Conservation (phyloP, 305 asterid species). For the Fraxinus sp. region DNA sequence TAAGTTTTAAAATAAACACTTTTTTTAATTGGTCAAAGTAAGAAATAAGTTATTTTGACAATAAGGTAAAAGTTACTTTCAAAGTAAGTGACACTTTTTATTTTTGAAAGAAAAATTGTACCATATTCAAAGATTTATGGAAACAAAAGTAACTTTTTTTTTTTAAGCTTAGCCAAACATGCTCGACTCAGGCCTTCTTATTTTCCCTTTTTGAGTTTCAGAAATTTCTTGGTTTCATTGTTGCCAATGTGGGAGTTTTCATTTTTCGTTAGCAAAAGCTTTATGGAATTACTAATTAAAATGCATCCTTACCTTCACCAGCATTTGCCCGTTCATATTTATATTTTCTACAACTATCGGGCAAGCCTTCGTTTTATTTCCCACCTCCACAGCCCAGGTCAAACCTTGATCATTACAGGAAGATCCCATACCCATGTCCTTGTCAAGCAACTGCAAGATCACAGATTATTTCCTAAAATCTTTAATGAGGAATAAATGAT, state of each 20-base stretch:
- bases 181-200: neutral
- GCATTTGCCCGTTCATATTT: conserved; percentile 77
- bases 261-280: conserved; percentile 13
- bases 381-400: conserved; percentile 98
- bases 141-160: neutral
- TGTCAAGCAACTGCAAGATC: conserved; percentile 69
- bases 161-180: neutral
- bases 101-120: neutral
- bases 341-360: conserved; percentile 88
- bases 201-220: neutral
- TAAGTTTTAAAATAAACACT: neutral
- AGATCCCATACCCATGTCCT: conserved; percentile 58
- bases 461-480: conserved; percentile 20
- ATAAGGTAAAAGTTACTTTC: neutral
- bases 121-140: neutral
- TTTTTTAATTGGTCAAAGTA: neutral
- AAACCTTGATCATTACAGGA: conserved; percentile 75
- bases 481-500: conserved; percentile 5
- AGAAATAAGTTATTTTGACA: neutral
- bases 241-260: conserved; percentile 6
- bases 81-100: neutral
- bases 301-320: conserved; percentile 66
- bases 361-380: conserved; percentile 66
- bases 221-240: neutral
- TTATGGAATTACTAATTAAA: neutral